Base-by-base conservation (phyloP, 805 yeast species). In the Yamadazyma laniorum region DNA sequence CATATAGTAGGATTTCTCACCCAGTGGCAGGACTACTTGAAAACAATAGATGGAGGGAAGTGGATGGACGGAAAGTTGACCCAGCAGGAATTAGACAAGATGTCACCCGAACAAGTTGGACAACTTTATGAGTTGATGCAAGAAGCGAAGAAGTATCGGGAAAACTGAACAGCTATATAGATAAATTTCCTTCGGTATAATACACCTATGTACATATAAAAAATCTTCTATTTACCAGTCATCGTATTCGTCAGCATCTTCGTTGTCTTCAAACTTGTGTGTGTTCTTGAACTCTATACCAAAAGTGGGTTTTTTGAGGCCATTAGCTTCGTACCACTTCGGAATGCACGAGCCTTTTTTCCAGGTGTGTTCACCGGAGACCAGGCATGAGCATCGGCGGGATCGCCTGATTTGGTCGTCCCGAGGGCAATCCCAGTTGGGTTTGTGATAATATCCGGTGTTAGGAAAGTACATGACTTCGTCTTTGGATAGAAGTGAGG, bases 1-100 rank as follows among this genome's bases (percentile, higher is more conserved):
- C 95, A 91, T 55, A 88, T 93, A 23, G 89, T 93, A 8, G 99
- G 97, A 8, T 93, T 93, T 51, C 70, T 93, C 44, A 79, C 95
- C 1, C 82, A 87, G 43, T 93, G 99, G 99, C 99, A 93, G 60
- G 91, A 83, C 44, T 85, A 85, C 52, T 68, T 85, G 44, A 65
- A 71, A 9, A 64, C 67, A 57, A 74, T 85, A 17, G 74, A 77
- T 19, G 77, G 67, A 3, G 72, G 69, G 0, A 45, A 47, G 6
- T 70, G 74, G 73, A 50, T 58, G 48, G 58, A 61, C 28, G 70
- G 67, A 11, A 64, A 62, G 45, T 64, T 93, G 55, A 80, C 82
- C 15, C 66, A 76, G 45, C 70, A 69, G 23, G 81, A 82, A 37
- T 67, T 93, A 45, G 85, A 82, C 35, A 86, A 85, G 58, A 78